Evolutionary conservation across 768 basidiomycete species (phyloP).

Genomic region (Pulveroboletus ravenelii): DNA sequence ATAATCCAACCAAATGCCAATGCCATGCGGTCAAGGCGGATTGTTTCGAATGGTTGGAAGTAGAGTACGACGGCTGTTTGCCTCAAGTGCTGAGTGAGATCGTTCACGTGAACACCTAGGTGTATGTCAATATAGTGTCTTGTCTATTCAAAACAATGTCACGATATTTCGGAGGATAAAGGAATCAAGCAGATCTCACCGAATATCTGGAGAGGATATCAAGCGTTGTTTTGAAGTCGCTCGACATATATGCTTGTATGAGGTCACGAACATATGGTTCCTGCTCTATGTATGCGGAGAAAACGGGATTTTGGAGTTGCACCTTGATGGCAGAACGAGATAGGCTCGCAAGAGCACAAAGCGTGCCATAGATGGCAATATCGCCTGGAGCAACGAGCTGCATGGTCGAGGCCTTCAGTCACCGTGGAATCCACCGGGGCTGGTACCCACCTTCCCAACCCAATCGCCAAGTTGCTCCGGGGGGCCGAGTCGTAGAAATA

Average conservation of each 20-base stretch:
- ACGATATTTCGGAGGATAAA: not conserved
- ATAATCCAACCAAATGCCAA: slow-evolving; percentile 79
- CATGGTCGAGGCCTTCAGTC: not conserved
- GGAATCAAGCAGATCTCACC: slow-evolving; percentile 35
- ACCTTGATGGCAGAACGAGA: slow-evolving; percentile 65
- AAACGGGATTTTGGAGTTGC: slow-evolving; percentile 62
- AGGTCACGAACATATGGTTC: slow-evolving; percentile 86
- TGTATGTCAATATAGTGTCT: slow-evolving; percentile 77
- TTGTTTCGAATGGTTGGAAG: slow-evolving; percentile 85
- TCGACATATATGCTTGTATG: slow-evolving; percentile 79
- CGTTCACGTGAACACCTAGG: slow-evolving; percentile 60
- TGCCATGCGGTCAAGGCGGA: slow-evolving; percentile 81
- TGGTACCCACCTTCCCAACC: slow-evolving; percentile 57
- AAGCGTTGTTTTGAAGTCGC: slow-evolving; percentile 80
- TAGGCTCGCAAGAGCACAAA: slow-evolving; percentile 80
- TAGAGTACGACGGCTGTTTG: slow-evolving; percentile 80
- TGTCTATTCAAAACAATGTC: slow-evolving; percentile 42
- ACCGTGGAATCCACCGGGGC: not conserved
- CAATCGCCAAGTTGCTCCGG: slow-evolving; percentile 70
- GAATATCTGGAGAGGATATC: slow-evolving; percentile 70
- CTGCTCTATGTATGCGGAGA: slow-evolving; percentile 76
- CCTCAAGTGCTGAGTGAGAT: slow-evolving; percentile 64
- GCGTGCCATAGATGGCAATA: slow-evolving; percentile 79
- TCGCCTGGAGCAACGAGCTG: slow-evolving; percentile 74
- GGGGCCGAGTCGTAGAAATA: slow-evolving; percentile 65